phyloP scores from a whole-genome alignment of 345 rosid genomes.

The Eucalyptus globulus region DNA sequence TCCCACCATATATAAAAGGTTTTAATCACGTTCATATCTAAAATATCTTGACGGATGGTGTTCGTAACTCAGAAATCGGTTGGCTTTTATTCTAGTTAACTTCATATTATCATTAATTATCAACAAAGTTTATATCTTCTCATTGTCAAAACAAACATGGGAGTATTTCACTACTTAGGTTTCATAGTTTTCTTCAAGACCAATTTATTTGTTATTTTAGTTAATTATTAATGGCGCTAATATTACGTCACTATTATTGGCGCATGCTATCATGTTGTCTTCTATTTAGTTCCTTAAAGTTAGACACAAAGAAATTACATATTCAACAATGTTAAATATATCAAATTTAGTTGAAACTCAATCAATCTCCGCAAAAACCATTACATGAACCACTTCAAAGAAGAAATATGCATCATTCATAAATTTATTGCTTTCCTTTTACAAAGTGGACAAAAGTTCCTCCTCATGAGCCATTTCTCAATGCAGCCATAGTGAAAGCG shows the following conservation, averaged over 20 bases:
- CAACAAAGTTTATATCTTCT: background rate
- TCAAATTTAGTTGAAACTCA: background rate
- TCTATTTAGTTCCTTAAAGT: background rate
- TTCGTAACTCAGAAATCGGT: background rate
- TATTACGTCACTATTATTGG: background rate
- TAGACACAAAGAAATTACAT: background rate
- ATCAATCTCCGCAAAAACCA: fast-evolving
- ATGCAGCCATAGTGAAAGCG: background rate
- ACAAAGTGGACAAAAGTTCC: background rate
- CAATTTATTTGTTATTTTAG: background rate
- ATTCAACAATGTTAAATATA: background rate
- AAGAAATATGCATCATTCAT: background rate
- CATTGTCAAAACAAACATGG: background rate
- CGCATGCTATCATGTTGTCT: background rate
- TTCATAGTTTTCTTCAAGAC: background rate
- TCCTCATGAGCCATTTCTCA: background rate
- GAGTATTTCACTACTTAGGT: background rate
- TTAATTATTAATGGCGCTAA: background rate
- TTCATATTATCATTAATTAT: no score
- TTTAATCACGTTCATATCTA: no score
- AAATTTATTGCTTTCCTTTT: background rate
- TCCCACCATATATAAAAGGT: background rate
- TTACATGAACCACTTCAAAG: background rate
- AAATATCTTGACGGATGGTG: background rate
- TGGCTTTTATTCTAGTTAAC: background rate